Percentiles rank a stretch among this genome's conserved stretches.
Conservation (phyloP, 164 flowering plant species). For the Paratinospora sagittata region DNA sequence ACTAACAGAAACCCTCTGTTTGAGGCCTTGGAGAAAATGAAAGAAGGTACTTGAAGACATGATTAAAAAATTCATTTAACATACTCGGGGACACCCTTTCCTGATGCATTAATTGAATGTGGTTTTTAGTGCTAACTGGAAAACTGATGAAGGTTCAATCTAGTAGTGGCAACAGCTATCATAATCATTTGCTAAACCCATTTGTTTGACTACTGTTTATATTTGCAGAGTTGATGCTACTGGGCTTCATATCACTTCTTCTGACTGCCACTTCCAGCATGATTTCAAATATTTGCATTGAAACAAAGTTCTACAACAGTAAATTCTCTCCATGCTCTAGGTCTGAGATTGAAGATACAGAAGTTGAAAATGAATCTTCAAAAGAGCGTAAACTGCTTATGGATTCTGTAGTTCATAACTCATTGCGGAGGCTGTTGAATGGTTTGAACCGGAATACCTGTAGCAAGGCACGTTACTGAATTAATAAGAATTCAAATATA, state of each 20-base stretch:
- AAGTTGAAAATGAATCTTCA: no score
- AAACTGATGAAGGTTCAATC: neutral
- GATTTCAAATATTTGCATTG: conserved; percentile 84
- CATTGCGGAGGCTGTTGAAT: conserved; percentile 53
- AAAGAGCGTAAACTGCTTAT: conserved; percentile 53
- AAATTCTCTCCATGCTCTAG: conserved; percentile 73
- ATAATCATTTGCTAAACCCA: neutral
- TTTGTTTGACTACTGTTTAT: conserved; percentile 14
- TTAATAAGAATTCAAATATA: neutral
- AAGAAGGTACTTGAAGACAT: conserved; percentile 61
- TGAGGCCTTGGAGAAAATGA: conserved; percentile 96
- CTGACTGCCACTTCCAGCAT: conserved; percentile 88
- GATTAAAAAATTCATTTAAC: neutral
- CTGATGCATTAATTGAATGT: neutral
- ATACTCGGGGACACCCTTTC: neutral
- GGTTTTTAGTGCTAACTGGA: neutral
- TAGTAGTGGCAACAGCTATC: neutral
- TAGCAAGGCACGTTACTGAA: conserved; percentile 48
- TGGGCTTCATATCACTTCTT: conserved; percentile 94
- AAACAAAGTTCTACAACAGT: conserved; percentile 68
- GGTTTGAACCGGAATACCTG: conserved; percentile 53
- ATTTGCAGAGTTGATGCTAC: conserved; percentile 95
- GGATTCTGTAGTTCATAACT: conserved; percentile 30
- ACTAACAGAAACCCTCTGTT: conserved; percentile 82
- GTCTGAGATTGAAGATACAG: conserved; percentile 51